Conservation (phyloP, 805 yeast genomes). For the Starmerella vaccinii region DNA sequence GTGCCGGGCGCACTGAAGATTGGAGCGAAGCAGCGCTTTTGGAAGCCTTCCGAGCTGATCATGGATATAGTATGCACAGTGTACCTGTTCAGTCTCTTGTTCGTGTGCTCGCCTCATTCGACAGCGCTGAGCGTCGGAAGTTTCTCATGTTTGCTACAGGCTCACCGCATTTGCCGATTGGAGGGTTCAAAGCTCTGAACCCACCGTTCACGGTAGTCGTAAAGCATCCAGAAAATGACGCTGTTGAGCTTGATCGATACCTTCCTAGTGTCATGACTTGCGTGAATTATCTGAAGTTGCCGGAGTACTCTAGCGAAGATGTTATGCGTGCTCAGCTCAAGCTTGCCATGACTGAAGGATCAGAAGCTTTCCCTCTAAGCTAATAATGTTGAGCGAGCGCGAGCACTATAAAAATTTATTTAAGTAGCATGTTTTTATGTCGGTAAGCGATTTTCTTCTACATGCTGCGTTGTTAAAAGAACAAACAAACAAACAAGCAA, state of each 20-base stretch:
- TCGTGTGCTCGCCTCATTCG: conserved; percentile 49
- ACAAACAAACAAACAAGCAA: too few relatives aligned
- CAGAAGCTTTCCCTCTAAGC: conserved; percentile 75
- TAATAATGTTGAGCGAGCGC: conserved; percentile 25
- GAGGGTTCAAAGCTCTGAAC: conserved; percentile 73
- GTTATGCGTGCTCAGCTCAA: conserved; percentile 48
- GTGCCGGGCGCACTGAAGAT: conserved; percentile 55
- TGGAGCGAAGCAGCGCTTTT: conserved; percentile 54
- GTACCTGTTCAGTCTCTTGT: conserved; percentile 49
- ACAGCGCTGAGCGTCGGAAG: conserved; percentile 46
- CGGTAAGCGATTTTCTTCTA: background rate
- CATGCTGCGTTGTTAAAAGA: background rate
- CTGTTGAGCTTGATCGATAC: conserved; percentile 56
- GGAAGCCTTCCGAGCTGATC: conserved; percentile 67
- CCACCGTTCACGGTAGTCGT: conserved; percentile 84
- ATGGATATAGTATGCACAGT: conserved; percentile 74
- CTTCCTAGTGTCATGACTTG: conserved; percentile 98
- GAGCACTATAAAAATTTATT: background rate
- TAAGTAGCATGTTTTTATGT: background rate
- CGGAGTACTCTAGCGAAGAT: conserved; percentile 59
- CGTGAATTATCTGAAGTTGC: conserved; percentile 85
- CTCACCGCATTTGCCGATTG: conserved; percentile 83
- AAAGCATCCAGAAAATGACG: conserved; percentile 56
- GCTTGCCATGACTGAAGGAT: conserved; percentile 78
- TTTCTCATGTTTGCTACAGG: conserved; percentile 88